These are phyloP conservation scores for Ogataea salicorniae DNA, from an alignment of 805 yeast species.

Conservation along the genomic window DNA sequence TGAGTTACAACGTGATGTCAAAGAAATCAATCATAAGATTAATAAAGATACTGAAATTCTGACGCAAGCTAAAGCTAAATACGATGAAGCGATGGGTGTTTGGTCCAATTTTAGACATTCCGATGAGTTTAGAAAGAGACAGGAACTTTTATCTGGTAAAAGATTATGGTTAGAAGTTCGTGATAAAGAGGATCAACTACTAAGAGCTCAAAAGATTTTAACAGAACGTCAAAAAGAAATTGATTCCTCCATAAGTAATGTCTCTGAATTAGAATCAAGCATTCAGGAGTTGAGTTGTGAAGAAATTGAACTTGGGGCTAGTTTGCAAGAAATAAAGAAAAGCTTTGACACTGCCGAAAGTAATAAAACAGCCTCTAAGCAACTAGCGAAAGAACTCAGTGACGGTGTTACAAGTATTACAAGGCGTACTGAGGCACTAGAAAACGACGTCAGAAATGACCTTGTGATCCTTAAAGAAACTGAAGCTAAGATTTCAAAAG, in stretches of 20 bases:
- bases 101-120: constrained; percentile 37
- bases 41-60: constrained; percentile 31
- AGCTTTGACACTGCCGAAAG: too few species aligned
- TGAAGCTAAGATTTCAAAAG: constrained; percentile 23
- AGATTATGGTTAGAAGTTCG: constrained; percentile 42
- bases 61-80: constrained; percentile 32
- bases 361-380: too few species aligned
- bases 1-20: constrained; percentile 37
- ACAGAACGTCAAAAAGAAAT: constrained; percentile 13
- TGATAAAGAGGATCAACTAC: constrained; percentile 19
- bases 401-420: constrained; percentile 17
- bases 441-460: constrained; percentile 15
- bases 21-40: constrained; percentile 34
- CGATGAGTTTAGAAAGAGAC: constrained; percentile 34
- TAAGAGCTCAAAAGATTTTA: constrained; percentile 17
- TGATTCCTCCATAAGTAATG: constrained; percentile 18
- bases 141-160: constrained; percentile 41
- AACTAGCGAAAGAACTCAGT: too few species aligned
- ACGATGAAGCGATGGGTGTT: constrained; percentile 37
- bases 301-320: background rate
- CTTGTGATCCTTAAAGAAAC: constrained; percentile 20
- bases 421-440: constrained; percentile 19
- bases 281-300: background rate
- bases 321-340: too few species aligned
- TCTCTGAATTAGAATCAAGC: constrained; percentile 1